Conservation (phyloP, 345 rosid genomes). For the Corchorus olitorius region DNA sequence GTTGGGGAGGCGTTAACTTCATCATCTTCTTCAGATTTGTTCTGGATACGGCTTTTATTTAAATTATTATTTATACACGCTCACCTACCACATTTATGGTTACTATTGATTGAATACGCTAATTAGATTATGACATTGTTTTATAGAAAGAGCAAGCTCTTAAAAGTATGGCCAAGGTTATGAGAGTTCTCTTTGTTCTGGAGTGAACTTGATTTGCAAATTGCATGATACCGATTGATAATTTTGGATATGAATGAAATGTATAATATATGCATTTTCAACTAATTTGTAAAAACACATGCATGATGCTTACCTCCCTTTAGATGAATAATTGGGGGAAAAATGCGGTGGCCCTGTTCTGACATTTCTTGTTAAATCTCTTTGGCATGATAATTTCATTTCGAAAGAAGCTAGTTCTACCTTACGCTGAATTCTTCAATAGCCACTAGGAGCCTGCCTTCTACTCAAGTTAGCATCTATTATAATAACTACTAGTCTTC, state of each 20-base stretch:
- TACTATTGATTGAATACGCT: neutral
- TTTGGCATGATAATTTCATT: neutral
- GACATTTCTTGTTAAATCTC: slow-evolving; percentile 4
- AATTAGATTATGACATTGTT: slow-evolving; percentile 1
- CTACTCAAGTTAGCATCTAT: neutral
- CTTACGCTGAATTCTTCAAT: neutral
- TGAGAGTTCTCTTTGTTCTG: neutral
- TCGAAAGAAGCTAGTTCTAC: neutral
- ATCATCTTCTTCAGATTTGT: neutral
- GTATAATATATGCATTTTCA: neutral
- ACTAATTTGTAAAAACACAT: neutral
- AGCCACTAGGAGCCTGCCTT: neutral
- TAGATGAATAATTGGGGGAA: neutral
- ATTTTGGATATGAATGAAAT: neutral
- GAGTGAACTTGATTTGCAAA: neutral
- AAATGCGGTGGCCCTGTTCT: neutral
- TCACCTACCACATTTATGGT: neutral
- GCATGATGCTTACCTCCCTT: neutral
- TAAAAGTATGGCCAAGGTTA: neutral
- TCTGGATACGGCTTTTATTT: neutral
- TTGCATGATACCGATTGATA: neutral
- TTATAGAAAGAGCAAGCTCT: neutral
- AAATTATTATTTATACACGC: neutral
- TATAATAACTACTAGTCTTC: neutral
- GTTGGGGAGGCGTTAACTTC: neutral